Conservation (phyloP, 2,329 filamentous ascomycete genomes). For the Ampelomyces quisqualis region DNA sequence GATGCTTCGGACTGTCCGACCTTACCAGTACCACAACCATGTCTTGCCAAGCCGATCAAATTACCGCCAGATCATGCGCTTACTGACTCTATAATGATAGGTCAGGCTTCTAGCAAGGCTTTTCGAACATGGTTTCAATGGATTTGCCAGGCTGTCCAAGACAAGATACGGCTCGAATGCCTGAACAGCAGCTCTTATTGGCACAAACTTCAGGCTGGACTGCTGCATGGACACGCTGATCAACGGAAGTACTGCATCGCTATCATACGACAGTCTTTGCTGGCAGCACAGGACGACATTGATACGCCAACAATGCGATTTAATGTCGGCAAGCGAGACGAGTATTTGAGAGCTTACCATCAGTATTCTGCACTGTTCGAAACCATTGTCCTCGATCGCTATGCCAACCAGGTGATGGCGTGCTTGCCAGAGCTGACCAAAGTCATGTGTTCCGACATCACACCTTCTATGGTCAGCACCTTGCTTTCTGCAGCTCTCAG, state of each 20-base stretch:
- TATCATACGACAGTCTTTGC: constrained; percentile 47
- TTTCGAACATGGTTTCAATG: constrained; percentile 44
- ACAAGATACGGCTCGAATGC: constrained; percentile 20
- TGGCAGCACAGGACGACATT: constrained; percentile 30
- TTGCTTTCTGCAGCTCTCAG: constrained; percentile 47
- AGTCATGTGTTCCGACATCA: constrained; percentile 42
- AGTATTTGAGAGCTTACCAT: constrained; percentile 42
- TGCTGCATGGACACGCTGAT: constrained; percentile 48
- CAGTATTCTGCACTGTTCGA: constrained; percentile 51
- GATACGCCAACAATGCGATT: constrained; percentile 26
- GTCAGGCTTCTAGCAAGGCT: constrained; percentile 16
- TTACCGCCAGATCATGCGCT: too few species aligned
- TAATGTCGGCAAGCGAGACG: constrained; percentile 11
- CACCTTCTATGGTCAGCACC: constrained; percentile 46
- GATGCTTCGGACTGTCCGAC: too few species aligned
- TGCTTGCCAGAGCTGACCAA: constrained; percentile 48
- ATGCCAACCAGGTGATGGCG: constrained; percentile 52
- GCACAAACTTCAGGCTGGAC: constrained; percentile 41
- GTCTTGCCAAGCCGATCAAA: too few species aligned
- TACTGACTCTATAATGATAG: not conserved
- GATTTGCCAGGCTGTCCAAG: constrained; percentile 24
- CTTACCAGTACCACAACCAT: too few species aligned
- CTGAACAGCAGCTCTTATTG: constrained; percentile 44
- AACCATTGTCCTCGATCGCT: constrained; percentile 52
- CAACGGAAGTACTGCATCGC: constrained; percentile 50